These are phyloP conservation scores for Lactarius indigo DNA, from an alignment of 768 basidiomycete genomes.

Conservation along the genomic window DNA sequence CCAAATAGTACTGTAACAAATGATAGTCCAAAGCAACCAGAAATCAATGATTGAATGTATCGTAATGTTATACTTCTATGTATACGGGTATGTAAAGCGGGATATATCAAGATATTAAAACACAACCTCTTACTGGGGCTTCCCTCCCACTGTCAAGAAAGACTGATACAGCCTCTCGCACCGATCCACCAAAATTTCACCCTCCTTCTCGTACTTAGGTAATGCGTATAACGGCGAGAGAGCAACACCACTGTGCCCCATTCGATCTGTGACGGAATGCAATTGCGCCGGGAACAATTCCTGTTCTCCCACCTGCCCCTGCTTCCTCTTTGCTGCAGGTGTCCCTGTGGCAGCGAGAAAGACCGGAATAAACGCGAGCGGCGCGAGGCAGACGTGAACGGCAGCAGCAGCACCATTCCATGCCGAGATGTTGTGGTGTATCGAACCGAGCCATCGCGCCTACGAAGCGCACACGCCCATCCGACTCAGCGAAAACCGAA, in stretches of 20 bases:
- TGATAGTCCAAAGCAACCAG: conserved; percentile 1
- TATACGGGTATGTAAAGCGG: neutral
- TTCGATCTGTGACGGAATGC: conserved; percentile 52
- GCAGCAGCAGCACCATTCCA: conserved; percentile 66
- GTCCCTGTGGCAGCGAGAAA: conserved; percentile 21
- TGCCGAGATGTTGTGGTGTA: conserved; percentile 56
- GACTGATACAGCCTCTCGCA: conserved; percentile 52
- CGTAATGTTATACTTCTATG: neutral
- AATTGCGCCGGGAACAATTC: conserved; percentile 43
- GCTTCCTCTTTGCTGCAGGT: conserved; percentile 19
- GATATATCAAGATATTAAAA: neutral
- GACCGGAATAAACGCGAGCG: conserved; percentile 47
- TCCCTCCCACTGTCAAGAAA: conserved; percentile 35
- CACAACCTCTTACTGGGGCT: neutral
- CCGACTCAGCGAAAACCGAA: neutral
- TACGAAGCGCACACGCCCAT: conserved; percentile 30
- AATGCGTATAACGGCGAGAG: conserved; percentile 48
- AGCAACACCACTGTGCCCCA: conserved; percentile 54
- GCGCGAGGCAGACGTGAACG: conserved; percentile 63
- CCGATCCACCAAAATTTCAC: conserved; percentile 45
- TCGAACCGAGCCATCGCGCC: conserved; percentile 68
- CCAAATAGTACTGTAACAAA: conserved; percentile 31
- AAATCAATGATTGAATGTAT: neutral
- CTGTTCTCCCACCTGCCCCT: conserved; percentile 10
- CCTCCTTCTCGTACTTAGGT: conserved; percentile 46